Conservation (phyloP, 805 yeast genomes). For the Yamadazyma endophytica region DNA sequence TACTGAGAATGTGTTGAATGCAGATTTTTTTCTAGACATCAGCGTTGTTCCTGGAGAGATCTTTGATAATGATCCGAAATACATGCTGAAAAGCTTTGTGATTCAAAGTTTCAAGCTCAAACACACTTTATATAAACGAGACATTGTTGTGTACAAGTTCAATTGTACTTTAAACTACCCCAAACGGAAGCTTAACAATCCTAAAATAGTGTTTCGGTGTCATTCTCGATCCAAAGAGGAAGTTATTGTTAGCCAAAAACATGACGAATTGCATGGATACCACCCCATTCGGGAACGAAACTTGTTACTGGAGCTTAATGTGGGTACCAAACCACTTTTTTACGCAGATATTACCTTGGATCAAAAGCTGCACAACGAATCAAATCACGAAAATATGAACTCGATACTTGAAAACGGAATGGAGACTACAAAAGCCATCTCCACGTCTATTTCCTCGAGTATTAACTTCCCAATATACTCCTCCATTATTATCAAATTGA, state of each 20-base stretch:
- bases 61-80: constrained; percentile 7
- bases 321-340: too few relatives aligned
- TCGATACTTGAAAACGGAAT: background rate
- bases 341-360: background rate
- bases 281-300: constrained; percentile 5
- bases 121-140: too few relatives aligned
- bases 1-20: too few relatives aligned
- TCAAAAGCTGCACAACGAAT: background rate
- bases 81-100: background rate
- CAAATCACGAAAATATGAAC: background rate
- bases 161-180: constrained; percentile 27
- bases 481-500: constrained; percentile 42
- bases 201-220: constrained; percentile 20
- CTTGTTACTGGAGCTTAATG: constrained; percentile 3
- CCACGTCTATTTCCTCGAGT: too few relatives aligned
- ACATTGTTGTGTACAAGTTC: constrained; percentile 34
- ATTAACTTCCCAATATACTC: constrained; percentile 25
- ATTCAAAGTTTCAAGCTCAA: too few relatives aligned
- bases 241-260: too few relatives aligned
- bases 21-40: constrained; percentile 5
- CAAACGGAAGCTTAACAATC: constrained; percentile 21
- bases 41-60: constrained; percentile 10
- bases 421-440: too few relatives aligned
- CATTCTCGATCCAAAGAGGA: too few relatives aligned
- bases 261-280: too few relatives aligned